phyloP scores from a whole-genome alignment of 179 eudicot genomes.

The Silene vulgaris region DNA sequence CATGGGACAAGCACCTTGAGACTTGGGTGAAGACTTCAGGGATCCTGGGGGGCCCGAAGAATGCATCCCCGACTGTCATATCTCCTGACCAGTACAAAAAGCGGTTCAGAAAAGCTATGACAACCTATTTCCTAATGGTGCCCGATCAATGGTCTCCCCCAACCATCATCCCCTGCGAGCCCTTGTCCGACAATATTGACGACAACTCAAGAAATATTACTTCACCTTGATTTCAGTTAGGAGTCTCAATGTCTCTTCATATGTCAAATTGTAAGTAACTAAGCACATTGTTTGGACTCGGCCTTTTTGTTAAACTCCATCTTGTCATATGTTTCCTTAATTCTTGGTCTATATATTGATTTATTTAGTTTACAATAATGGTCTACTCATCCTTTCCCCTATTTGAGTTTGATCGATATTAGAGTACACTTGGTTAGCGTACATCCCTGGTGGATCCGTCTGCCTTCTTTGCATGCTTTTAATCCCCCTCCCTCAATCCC shows the following conservation, averaged over 20 bases:
- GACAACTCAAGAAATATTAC: slow-evolving; percentile 26
- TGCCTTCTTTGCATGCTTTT: too few relatives aligned
- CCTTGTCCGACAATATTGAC: slow-evolving; percentile 42
- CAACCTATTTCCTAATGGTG: slow-evolving; percentile 73
- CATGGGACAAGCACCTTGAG: slow-evolving; percentile 97
- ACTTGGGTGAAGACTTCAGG: slow-evolving; percentile 95
- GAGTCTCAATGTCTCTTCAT: slow-evolving; percentile 2
- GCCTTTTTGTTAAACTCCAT: background rate
- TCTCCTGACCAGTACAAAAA: slow-evolving; percentile 89
- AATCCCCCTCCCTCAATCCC: too few relatives aligned
- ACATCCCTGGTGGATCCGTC: too few relatives aligned
- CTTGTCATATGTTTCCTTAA: background rate
- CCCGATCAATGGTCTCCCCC: slow-evolving; percentile 83
- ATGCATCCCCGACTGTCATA: slow-evolving; percentile 72
- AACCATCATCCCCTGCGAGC: slow-evolving; percentile 30
- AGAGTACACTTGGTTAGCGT: too few relatives aligned
- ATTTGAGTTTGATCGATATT: background rate
- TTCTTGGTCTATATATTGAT: slow-evolving; percentile 21
- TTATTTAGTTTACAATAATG: slow-evolving; percentile 6
- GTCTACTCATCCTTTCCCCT: background rate
- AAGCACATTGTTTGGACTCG: background rate
- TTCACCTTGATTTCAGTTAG: slow-evolving; percentile 18
- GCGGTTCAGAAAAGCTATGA: slow-evolving; percentile 86
- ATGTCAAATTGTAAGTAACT: slow-evolving; percentile 22
- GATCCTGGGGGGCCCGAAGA: slow-evolving; percentile 78